Conservation (phyloP, 805 yeast genomes). For the Barnettozyma pratensis region DNA sequence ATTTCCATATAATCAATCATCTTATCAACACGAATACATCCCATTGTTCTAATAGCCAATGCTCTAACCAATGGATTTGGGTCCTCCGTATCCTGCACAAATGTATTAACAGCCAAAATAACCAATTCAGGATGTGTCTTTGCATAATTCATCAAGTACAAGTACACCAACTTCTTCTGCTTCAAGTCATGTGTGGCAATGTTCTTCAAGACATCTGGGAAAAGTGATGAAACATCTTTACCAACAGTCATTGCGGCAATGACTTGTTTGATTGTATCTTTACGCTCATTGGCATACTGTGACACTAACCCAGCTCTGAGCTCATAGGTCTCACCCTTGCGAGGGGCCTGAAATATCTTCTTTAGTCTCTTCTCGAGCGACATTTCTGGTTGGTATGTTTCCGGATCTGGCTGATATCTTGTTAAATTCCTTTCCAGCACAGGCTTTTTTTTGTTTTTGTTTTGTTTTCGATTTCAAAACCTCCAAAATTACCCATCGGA, state of each 20-base stretch:
- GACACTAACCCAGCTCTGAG: constrained; percentile 86
- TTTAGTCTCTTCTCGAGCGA: constrained; percentile 48
- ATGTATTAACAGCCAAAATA: constrained; percentile 93
- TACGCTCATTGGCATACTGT: constrained; percentile 89
- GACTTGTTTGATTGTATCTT: constrained; percentile 94
- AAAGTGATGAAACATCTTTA: constrained; percentile 88
- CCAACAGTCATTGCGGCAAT: constrained; percentile 98
- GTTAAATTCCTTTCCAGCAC: background rate
- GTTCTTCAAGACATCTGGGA: constrained; percentile 94
- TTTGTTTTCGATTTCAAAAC: background rate
- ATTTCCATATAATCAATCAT: constrained; percentile 93
- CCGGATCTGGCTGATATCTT: background rate
- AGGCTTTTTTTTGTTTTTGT: background rate
- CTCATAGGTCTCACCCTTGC: constrained; percentile 82
- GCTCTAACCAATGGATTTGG: constrained; percentile 96
- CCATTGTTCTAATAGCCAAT: constrained; percentile 97
- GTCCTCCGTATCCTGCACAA: constrained; percentile 91
- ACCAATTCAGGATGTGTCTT: constrained; percentile 94
- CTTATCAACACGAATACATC: constrained; percentile 91
- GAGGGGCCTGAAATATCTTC: constrained; percentile 52
- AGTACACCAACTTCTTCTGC: constrained; percentile 91
- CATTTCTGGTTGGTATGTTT: constrained; percentile 11
- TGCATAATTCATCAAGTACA: constrained; percentile 96
- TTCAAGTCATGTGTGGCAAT: constrained; percentile 95
- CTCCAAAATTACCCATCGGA: too few relatives aligned